These are phyloP conservation scores for Immersiporthe knoxdaviesiana DNA, from an alignment of 2,329 filamentous ascomycete species.

Conservation along the genomic window DNA sequence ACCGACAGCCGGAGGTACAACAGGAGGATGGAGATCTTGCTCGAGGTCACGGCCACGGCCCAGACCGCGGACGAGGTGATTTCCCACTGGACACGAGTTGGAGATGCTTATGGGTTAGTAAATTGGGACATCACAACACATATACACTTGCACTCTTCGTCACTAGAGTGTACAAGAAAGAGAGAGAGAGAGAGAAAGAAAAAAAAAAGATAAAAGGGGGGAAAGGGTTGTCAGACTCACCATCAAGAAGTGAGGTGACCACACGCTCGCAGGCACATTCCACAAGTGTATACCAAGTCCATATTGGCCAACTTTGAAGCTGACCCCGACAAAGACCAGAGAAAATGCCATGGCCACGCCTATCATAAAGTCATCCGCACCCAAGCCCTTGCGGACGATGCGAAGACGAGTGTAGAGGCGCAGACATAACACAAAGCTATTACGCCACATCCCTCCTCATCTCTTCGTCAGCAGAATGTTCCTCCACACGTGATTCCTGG, in stretches of 20 bases:
- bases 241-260: background rate
- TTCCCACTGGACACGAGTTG: background rate
- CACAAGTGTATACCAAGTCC: background rate
- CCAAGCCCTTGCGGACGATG: background rate
- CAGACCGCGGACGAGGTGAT: conserved; percentile 4
- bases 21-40: conserved; percentile 13
- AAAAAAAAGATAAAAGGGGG: background rate
- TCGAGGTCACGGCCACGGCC: conserved; percentile 2
- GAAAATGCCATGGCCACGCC: background rate
- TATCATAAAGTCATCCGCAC: background rate
- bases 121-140: background rate
- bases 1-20: conserved; percentile 5
- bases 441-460: too few species aligned
- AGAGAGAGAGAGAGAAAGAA: too few species aligned
- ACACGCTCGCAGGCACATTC: background rate
- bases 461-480: background rate
- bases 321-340: background rate
- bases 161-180: background rate
- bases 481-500: background rate
- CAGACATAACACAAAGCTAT: conserved; percentile 1
- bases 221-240: background rate
- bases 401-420: background rate
- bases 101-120: background rate
- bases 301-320: background rate
- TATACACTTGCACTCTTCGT: background rate